Conservation (phyloP, 352 stramenopile species). For the Phytophthora melonis region DNA sequence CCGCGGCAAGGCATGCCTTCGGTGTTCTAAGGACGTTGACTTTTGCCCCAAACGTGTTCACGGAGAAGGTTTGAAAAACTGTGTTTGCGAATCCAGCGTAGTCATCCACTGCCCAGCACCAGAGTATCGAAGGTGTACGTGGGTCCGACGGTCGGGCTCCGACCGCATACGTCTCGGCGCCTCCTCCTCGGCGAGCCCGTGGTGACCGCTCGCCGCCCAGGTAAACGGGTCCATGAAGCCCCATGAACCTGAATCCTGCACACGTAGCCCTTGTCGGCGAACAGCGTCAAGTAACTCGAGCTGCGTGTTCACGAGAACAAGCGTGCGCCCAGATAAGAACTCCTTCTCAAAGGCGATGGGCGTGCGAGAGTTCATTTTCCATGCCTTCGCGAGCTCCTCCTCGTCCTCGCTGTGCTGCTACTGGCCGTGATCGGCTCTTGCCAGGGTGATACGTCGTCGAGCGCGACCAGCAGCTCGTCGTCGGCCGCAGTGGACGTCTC, state of each 20-base stretch:
- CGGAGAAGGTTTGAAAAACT: too few relatives aligned
- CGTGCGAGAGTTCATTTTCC: conserved; percentile 63
- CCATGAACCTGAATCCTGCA: conserved; percentile 92
- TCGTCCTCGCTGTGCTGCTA: conserved; percentile 9
- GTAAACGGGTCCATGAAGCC: conserved; percentile 80
- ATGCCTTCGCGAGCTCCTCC: conserved; percentile 25
- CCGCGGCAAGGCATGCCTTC: too few relatives aligned
- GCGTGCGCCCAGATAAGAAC: conserved; percentile 78
- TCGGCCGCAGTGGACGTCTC: conserved; percentile 34
- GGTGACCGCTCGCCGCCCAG: conserved; percentile 82
- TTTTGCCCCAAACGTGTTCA: too few relatives aligned
- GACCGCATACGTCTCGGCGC: conserved; percentile 57
- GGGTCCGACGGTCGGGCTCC: conserved; percentile 19
- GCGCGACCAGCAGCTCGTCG: conserved; percentile 13
- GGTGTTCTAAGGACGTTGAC: too few relatives aligned
- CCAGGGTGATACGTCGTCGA: neutral
- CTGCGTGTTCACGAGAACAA: conserved; percentile 85
- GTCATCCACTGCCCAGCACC: too few relatives aligned
- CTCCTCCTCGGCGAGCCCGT: conserved; percentile 75
- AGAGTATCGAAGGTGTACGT: conserved; percentile 85
- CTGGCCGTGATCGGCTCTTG: neutral
- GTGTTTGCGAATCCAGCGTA: too few relatives aligned
- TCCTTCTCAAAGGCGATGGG: conserved; percentile 89
- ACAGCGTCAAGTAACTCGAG: conserved; percentile 68
- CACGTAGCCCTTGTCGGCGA: conserved; percentile 69